phyloP scores from a whole-genome alignment of 2,329 filamentous ascomycete genomes.

The Pochonia chlamydosporia region DNA sequence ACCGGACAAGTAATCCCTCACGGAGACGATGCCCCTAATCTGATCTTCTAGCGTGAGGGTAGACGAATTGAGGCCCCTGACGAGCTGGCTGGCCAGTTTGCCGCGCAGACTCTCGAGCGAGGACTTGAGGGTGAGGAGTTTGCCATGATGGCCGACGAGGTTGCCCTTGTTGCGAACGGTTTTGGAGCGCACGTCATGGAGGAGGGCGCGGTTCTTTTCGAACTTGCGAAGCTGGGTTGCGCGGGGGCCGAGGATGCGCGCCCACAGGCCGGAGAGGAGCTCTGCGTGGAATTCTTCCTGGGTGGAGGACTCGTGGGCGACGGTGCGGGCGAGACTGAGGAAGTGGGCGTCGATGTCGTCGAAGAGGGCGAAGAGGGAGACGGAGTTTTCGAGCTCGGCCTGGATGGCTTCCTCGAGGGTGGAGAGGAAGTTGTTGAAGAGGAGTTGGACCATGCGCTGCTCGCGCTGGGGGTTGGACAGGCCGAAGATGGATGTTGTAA shows the following conservation, averaged over 20 bases:
- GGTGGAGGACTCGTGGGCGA: conserved; percentile 73
- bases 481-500: conserved; percentile 72
- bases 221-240: conserved; percentile 77
- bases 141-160: conserved; percentile 79
- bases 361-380: conserved; percentile 81
- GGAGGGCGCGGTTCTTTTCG: conserved; percentile 78
- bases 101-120: conserved; percentile 79
- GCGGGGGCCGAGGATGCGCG: conserved; percentile 72
- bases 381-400: conserved; percentile 73
- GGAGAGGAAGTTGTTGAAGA: conserved; percentile 76
- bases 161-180: conserved; percentile 85
- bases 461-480: conserved; percentile 76
- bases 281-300: conserved; percentile 80
- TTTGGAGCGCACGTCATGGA: conserved; percentile 72
- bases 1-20: conserved; percentile 69
- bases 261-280: conserved; percentile 80
- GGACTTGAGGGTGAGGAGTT: conserved; percentile 76
- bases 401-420: conserved; percentile 87
- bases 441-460: conserved; percentile 72
- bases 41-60: conserved; percentile 78
- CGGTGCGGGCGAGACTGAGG: conserved; percentile 77
- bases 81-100: conserved; percentile 79
- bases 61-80: conserved; percentile 62
- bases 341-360: conserved; percentile 89
- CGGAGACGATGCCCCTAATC: conserved; percentile 74